A percentile compares a stretch with the other conserved stretches of the same genome.
These are phyloP conservation scores for Globisporangium alternatum DNA, from an alignment of 352 stramenopile genomes.

Conservation along the genomic window DNA sequence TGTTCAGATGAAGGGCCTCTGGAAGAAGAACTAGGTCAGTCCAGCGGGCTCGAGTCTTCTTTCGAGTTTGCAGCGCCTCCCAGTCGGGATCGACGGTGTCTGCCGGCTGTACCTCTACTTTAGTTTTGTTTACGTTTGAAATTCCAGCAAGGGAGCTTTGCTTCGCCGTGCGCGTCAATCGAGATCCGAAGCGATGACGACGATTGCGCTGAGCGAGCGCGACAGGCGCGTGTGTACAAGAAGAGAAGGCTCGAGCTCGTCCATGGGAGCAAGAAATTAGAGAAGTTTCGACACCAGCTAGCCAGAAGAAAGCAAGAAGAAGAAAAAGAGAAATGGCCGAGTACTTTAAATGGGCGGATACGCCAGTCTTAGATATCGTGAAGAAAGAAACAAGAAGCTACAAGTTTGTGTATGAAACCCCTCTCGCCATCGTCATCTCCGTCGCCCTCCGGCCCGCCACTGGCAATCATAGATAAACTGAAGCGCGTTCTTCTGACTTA, in stretches of 20 bases:
- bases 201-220: background rate
- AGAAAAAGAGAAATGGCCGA: slow-evolving; percentile 5
- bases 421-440: background rate
- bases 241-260: background rate
- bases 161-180: background rate
- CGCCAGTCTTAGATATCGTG: slow-evolving; percentile 15
- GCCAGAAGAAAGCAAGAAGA: background rate
- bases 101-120: slow-evolving; percentile 16
- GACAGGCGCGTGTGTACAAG: slow-evolving; percentile 10
- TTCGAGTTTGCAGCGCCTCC: background rate
- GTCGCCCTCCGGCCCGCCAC: background rate
- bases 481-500: background rate
- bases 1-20: slow-evolving; percentile 74
- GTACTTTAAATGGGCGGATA: slow-evolving; percentile 6
- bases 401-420: background rate
- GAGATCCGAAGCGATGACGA: background rate
- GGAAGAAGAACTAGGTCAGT: slow-evolving; percentile 71
- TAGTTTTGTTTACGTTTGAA: slow-evolving; percentile 30
- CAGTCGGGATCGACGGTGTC: background rate
- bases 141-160: slow-evolving; percentile 6
- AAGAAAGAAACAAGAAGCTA: slow-evolving; percentile 4
- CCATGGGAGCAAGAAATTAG: slow-evolving; percentile 7
- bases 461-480: background rate
- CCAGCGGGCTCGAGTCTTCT: background rate
- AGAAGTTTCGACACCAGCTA: slow-evolving; percentile 4